Evolutionary conservation across 2,329 filamentous ascomycete genomes (phyloP), one percentile per base, ranked within the genome.

Genomic region (Xylaria sp.): DNA sequence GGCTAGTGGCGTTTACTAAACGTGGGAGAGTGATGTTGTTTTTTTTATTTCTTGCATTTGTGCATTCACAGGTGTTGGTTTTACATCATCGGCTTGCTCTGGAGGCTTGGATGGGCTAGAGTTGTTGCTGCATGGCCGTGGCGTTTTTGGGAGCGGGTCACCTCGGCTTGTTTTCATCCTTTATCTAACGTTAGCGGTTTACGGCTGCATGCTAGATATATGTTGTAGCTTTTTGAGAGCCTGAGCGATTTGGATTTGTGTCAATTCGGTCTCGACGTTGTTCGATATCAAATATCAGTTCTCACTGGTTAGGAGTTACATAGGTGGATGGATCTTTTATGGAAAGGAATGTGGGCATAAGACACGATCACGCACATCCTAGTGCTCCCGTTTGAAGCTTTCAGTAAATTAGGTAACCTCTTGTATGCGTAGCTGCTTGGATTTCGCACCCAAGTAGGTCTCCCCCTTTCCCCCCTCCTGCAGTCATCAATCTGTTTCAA

Each of bases 101-200:
- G 46, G 44, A 63, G 54, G 56, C 51, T 65, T 58, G 23, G 12
- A 51, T 50, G 52, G 66, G 54, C 64, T 58, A n/a, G 12, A 55
- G 54, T 59, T 67, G 8, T 68, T 63, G 18, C 46, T 71, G 74
- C 72, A 76, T 76, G 73, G 74, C 69, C 69, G 55, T 65, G 75
- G 74, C 69, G 74, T 76, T 75, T 75, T 60, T 13, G 25, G 70
- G 18, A 31, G 41, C 44, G 54, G 57, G 28, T 60, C 20, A 18
- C 15, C 31, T 59, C 46, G 41, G 52, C 59, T 51, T 46, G 56
- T 41, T 59, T 69, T 67, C 39, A 51, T 57, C 51, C 13, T 5
- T 55, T 31, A 55, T 37, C 52, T 31, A 55, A 34, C 50, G 52
- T 54, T 2, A 51, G 37, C 28, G 28, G 51, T 65, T 62, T 28